Evolutionary conservation across 1,284 basidiomycete species (phyloP).

Genomic region (Ganoderma sinense): DNA sequence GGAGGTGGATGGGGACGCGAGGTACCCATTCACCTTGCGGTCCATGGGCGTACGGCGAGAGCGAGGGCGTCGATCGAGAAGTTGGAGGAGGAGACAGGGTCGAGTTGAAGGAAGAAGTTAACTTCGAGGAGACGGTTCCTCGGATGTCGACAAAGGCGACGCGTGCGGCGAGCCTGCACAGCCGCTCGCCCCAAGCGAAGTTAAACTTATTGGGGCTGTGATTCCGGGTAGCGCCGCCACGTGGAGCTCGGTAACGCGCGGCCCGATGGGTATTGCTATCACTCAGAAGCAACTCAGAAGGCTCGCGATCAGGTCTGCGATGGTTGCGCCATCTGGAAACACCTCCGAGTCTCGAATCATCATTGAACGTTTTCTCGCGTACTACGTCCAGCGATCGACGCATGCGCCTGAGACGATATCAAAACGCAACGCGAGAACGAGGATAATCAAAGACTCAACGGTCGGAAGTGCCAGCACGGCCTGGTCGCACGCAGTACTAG

Average conservation of each 20-base stretch:
- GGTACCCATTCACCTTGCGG: slow-evolving; percentile 7
- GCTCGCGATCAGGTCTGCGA: not conserved
- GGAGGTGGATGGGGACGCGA: slow-evolving; percentile 18
- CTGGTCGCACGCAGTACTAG: too few relatives aligned
- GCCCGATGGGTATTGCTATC: not conserved
- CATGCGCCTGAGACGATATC: too few relatives aligned
- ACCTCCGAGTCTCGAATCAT: too few relatives aligned
- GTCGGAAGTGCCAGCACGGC: too few relatives aligned
- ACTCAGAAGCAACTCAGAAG: not conserved
- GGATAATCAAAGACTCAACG: too few relatives aligned
- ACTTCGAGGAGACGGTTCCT: not conserved
- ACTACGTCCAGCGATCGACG: too few relatives aligned
- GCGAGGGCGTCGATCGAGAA: not conserved
- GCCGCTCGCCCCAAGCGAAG: not conserved
- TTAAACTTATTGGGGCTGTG: not conserved
- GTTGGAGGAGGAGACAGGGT: not conserved
- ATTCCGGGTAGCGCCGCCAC: not conserved
- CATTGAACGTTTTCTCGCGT: not conserved
- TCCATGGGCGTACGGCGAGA: not conserved
- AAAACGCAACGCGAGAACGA: too few relatives aligned
- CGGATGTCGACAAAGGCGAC: not conserved
- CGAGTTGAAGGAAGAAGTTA: not conserved
- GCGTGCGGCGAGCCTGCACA: not conserved
- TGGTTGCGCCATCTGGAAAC: not conserved
- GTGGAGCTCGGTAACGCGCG: not conserved